phyloP scores from a whole-genome alignment of 2,329 filamentous ascomycete species.

The Claviceps africana region DNA sequence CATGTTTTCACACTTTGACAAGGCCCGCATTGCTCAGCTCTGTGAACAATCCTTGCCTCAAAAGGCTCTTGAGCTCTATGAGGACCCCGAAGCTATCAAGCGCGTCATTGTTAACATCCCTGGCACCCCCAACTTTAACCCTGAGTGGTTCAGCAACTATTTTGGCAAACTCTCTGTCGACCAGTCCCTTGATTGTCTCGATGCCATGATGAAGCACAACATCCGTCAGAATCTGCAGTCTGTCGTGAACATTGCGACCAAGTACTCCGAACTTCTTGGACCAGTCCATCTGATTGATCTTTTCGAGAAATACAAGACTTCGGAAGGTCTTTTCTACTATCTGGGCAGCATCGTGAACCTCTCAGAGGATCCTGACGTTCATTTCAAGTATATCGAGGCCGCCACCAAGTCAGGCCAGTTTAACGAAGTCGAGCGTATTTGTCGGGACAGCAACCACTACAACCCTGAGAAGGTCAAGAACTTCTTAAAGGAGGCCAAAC shows the following conservation, averaged over 20 bases:
- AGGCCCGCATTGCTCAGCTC: constrained; percentile 70
- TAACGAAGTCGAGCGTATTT: constrained; percentile 93
- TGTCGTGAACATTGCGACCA: constrained; percentile 90
- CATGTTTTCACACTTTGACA: constrained; percentile 97
- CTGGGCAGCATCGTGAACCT: constrained; percentile 95
- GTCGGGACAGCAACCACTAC: constrained; percentile 80
- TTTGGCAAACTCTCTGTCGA: constrained; percentile 93
- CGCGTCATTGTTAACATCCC: constrained; percentile 74
- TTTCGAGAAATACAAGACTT: constrained; percentile 94
- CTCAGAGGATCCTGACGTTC: constrained; percentile 85
- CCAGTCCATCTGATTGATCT: constrained; percentile 80
- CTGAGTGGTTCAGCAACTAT: constrained; percentile 84
- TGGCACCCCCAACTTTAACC: constrained; percentile 68
- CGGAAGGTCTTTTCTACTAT: constrained; percentile 96
- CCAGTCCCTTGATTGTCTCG: constrained; percentile 82
- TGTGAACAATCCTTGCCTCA: constrained; percentile 85
- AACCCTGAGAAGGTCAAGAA: constrained; percentile 97
- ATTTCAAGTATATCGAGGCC: constrained; percentile 99
- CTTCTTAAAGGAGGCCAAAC: constrained; percentile 90
- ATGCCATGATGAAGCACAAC: constrained; percentile 92
- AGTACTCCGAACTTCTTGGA: constrained; percentile 91
- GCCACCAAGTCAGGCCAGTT: constrained; percentile 88
- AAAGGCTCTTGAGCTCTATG: constrained; percentile 85
- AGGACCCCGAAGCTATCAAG: constrained; percentile 81
- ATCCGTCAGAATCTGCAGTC: constrained; percentile 94